phyloP scores from a whole-genome alignment of 2,329 filamentous ascomycete genomes.

The Colletotrichum chrysophilum region DNA sequence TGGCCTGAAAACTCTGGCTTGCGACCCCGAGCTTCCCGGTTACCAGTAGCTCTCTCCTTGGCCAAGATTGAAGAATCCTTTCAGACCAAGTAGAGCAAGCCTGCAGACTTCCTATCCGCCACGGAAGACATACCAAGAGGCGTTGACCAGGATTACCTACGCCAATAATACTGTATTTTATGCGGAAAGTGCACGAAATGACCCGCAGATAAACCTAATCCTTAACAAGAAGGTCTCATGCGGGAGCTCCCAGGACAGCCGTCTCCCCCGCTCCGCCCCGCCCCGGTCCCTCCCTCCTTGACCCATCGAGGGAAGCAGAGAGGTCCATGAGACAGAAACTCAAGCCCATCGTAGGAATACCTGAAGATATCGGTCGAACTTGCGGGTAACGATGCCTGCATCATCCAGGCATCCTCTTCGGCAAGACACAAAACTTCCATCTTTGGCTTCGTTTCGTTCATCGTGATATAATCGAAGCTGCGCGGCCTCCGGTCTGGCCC shows the following conservation, averaged over 20 bases:
- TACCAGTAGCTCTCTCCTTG: background rate
- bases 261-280: background rate
- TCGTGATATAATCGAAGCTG: background rate
- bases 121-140: background rate
- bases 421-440: background rate
- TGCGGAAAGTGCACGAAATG: background rate
- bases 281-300: background rate
- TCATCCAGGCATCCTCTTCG: background rate
- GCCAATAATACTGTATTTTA: background rate
- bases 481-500: background rate
- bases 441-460: background rate
- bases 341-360: background rate
- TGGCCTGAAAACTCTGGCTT: background rate
- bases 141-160: background rate
- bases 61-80: background rate
- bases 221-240: background rate
- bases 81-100: background rate
- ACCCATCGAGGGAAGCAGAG: background rate
- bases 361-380: background rate
- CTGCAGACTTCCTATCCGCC: background rate
- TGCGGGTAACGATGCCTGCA: background rate
- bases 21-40: background rate
- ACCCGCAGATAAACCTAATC: background rate
- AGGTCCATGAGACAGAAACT: background rate
- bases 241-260: background rate